A percentile compares a stretch with the other conserved stretches of the same genome.
Evolutionary conservation across 2,329 filamentous ascomycete genomes (phyloP).

Genomic region (Lachnellula arida): DNA sequence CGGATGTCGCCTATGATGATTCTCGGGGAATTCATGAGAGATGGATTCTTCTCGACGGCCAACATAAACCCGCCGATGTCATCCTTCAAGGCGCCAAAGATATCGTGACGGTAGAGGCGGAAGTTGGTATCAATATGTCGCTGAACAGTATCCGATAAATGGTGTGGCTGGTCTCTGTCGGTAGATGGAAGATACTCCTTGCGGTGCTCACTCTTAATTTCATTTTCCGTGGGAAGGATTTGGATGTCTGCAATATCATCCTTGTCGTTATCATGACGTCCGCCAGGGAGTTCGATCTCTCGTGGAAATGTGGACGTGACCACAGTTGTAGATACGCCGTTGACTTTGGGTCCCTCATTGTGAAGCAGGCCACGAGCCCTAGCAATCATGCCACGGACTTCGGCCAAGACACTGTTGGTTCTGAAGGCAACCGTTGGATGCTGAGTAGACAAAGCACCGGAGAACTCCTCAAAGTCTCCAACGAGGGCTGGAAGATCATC

Average conservation of each 20-base stretch:
- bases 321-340: slow-evolving; percentile 10
- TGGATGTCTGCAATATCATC: background rate
- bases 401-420: slow-evolving; percentile 5
- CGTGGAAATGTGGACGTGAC: slow-evolving; percentile 17
- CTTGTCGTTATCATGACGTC: slow-evolving; percentile 14
- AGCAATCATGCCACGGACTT: slow-evolving; percentile 16
- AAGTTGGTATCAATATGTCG: slow-evolving; percentile 34
- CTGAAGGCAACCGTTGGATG: slow-evolving; percentile 5
- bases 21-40: background rate
- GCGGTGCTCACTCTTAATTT: slow-evolving; percentile 1
- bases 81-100: slow-evolving; percentile 30
- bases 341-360: background rate
- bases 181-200: slow-evolving; percentile 31
- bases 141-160: slow-evolving; percentile 21
- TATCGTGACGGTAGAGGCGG: slow-evolving; percentile 32
- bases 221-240: slow-evolving; percentile 3
- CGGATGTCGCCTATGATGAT: background rate
- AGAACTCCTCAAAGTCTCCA: slow-evolving; percentile 11
- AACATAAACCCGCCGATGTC: slow-evolving; percentile 17
- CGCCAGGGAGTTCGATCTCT: slow-evolving; percentile 9
- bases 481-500: slow-evolving; percentile 23
- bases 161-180: slow-evolving; percentile 29
- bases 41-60: slow-evolving; percentile 1
- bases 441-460: background rate
- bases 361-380: slow-evolving; percentile 13